Conservation (phyloP, 345 rosid genomes). For the Salix dunnii region DNA sequence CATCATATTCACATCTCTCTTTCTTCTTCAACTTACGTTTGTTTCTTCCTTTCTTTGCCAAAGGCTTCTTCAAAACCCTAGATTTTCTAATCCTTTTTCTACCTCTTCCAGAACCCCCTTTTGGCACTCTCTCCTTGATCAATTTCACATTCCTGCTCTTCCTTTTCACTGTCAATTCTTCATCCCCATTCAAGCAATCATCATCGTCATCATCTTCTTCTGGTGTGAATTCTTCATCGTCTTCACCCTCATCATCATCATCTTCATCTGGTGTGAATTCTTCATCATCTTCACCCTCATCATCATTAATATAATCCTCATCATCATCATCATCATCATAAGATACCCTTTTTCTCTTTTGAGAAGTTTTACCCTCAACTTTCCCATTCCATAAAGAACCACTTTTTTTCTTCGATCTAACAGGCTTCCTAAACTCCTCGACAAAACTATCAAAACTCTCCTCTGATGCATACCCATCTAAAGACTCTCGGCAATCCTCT, state of each 20-base stretch:
- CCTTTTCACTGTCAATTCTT: constrained; percentile 35
- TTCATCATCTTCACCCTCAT: constrained; percentile 42
- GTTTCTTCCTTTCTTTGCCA: constrained; percentile 42
- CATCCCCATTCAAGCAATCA: constrained; percentile 50
- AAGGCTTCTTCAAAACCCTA: constrained; percentile 35
- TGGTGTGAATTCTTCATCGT: constrained; percentile 29
- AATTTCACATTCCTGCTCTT: constrained; percentile 30
- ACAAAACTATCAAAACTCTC: constrained; percentile 39
- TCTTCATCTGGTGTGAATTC: constrained; percentile 24
- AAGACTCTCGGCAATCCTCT: constrained; percentile 48
- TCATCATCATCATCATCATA: constrained; percentile 31
- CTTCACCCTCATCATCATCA: constrained; percentile 58
- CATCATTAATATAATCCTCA: constrained; percentile 45
- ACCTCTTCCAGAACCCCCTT: constrained; percentile 33
- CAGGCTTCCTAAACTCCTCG: constrained; percentile 36
- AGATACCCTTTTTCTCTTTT: constrained; percentile 23
- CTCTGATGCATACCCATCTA: constrained; percentile 53
- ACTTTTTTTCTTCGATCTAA: constrained; percentile 37
- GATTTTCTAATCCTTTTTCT: constrained; percentile 44
- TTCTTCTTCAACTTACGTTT: constrained; percentile 43
- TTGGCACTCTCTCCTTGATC: constrained; percentile 31
- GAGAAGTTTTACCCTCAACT: constrained; percentile 12
- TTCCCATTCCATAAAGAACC: constrained; percentile 26
- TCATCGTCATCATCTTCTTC: constrained; percentile 55
- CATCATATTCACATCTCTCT: constrained; percentile 37